These are phyloP conservation scores for Schizophyllum commune DNA, from an alignment of 1,284 basidiomycete genomes.

Conservation along the genomic window DNA sequence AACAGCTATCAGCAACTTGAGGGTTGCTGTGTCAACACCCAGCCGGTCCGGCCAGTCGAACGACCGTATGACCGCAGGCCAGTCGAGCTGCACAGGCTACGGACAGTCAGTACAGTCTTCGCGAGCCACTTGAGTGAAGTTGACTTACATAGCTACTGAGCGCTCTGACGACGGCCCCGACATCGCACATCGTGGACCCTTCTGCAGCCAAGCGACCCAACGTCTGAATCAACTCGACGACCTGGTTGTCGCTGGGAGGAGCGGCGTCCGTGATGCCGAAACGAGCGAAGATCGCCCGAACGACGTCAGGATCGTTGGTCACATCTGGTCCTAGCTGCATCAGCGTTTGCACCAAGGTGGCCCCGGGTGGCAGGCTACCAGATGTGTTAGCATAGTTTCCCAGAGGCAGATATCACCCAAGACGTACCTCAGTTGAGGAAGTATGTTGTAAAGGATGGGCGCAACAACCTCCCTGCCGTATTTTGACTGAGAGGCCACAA, in stretches of 20 bases:
- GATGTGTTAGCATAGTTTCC: constrained; percentile 2
- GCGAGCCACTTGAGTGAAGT: constrained; percentile 8
- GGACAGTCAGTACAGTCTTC: constrained; percentile 15
- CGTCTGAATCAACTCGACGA: constrained; percentile 61
- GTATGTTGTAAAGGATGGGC: constrained; percentile 41
- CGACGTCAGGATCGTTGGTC: constrained; percentile 62
- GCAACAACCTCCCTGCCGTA: constrained; percentile 52
- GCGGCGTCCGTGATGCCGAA: constrained; percentile 64
- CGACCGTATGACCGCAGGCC: constrained; percentile 71
- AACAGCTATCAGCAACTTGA: constrained; percentile 76
- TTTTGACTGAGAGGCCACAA: constrained; percentile 67
- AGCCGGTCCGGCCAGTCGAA: constrained; percentile 75
- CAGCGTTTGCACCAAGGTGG: constrained; percentile 64
- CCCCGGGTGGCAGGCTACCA: constrained; percentile 53
- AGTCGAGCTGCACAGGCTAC: constrained; percentile 61
- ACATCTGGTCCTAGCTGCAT: constrained; percentile 72
- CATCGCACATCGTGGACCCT: constrained; percentile 64
- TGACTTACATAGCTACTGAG: constrained; percentile 58
- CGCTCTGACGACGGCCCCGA: constrained; percentile 68
- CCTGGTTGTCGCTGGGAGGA: constrained; percentile 62
- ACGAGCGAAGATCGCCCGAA: constrained; percentile 58
- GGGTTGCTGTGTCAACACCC: constrained; percentile 75
- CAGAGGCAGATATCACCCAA: constrained; percentile 12
- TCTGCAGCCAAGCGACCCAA: constrained; percentile 64
- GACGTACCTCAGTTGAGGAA: constrained; percentile 56